Base-by-base conservation (phyloP, 371 early-diverging fungal species). In the Rhizopus delemar region DNA sequence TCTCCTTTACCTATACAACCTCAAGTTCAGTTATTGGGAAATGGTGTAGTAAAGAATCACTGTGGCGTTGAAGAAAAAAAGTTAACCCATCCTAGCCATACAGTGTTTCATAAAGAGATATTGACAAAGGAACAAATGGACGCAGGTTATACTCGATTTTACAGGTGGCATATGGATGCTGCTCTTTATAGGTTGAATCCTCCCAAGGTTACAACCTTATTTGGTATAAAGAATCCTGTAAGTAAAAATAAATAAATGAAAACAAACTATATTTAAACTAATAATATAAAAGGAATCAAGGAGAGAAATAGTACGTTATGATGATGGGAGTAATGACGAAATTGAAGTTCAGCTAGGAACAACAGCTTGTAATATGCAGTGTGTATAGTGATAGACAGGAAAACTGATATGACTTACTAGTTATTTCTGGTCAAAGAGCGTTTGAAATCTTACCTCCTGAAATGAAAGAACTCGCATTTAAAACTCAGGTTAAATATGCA, bases 161-260 rank as follows among this genome's bases (percentile, higher is more conserved):
- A 76, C 49, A 66, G 80, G 35, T 79, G 80, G 80, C 80, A 79
- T 46, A 79, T 79, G 80, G 80, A 79, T 59, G 80, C 80, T 55
- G 80, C 80, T 52, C 63, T 79, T 5, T 79, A 79, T 41, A 69
- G 66, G 41, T 53, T 76, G 6, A 72, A 79, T 28, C 80, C 75
- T 43, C 80, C 80, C 48, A 76, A 74, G 52, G 69, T 79, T 2
- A 79, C 80, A 13, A 74, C 71, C 12, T 59, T 79, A 29, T 79
- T 79, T 63, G 73, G 76, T 13, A 55, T 74, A 2, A 71, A 79
- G 57, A 79, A 76, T 41, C 80, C 80, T 16, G 79, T 77, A 77
- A 64, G 73, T 63, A 12, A 13, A 22, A 9, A 35, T 11, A 33
- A 3, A 6, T 34, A 34, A 8, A 50, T 2, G 1, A 11, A 35